These are phyloP conservation scores for Phytophthora syringae DNA, from an alignment of 352 stramenopile species.

Conservation along the genomic window DNA sequence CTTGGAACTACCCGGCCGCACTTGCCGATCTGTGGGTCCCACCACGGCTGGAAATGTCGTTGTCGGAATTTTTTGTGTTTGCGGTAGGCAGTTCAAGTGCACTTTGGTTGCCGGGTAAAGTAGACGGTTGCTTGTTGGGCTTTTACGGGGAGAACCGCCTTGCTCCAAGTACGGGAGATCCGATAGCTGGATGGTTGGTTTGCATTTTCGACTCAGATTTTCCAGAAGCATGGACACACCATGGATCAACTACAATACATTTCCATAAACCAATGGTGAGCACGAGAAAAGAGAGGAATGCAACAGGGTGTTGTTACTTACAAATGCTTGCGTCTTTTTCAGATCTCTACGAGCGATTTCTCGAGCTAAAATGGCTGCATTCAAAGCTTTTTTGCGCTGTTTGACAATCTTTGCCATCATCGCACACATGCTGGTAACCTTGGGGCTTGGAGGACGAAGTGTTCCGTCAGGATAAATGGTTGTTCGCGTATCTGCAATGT, in stretches of 20 bases:
- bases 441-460: neutral
- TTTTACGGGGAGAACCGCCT: constrained; percentile 30
- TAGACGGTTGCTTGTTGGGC: constrained; percentile 35
- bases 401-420: constrained; percentile 57
- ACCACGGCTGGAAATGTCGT: constrained; percentile 31
- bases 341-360: constrained; percentile 38
- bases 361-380: constrained; percentile 32
- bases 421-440: constrained; percentile 24
- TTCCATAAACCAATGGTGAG: neutral
- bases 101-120: constrained; percentile 57
- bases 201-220: constrained; percentile 50
- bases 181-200: constrained; percentile 10
- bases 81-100: constrained; percentile 57
- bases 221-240: constrained; percentile 57
- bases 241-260: constrained; percentile 52
- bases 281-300: neutral
- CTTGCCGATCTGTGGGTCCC: constrained; percentile 1
- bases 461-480: constrained; percentile 14
- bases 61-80: constrained; percentile 67
- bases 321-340: constrained; percentile 47
- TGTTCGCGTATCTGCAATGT: constrained; percentile 9
- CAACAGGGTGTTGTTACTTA: constrained; percentile 16
- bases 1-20: constrained; percentile 2
- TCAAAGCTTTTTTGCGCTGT: constrained; percentile 38
- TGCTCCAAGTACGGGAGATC: constrained; percentile 17